Evolutionary conservation across 2,329 filamentous ascomycete genomes (phyloP).

Genomic region (Aspergillus niger): DNA sequence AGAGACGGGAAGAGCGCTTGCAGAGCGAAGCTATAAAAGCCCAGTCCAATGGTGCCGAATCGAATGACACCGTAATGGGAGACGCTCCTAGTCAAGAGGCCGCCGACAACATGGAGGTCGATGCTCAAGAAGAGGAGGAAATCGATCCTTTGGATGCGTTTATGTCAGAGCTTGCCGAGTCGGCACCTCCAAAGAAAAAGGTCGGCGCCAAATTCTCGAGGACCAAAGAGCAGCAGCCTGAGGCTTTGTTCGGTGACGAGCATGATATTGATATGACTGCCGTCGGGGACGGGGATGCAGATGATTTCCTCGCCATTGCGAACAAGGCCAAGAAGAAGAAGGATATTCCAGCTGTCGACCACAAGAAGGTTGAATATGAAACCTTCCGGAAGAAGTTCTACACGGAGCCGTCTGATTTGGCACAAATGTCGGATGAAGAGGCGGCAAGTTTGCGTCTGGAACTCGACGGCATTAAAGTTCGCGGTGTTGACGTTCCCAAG

Average conservation of each 20-base stretch:
- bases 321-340: conserved; percentile 82
- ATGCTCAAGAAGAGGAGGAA: conserved; percentile 54
- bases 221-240: conserved; percentile 66
- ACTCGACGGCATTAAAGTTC: conserved; percentile 92
- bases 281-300: conserved; percentile 62
- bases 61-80: conserved; percentile 50
- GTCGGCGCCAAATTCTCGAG: conserved; percentile 39
- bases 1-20: conserved; percentile 73
- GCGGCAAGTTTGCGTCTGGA: conserved; percentile 79
- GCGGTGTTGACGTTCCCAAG: conserved; percentile 83
- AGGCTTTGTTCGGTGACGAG: conserved; percentile 83
- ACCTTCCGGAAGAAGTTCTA: conserved; percentile 94
- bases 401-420: conserved; percentile 81
- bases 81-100: conserved; percentile 43
- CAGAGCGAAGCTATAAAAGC: conserved; percentile 46
- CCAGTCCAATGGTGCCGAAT: conserved; percentile 43
- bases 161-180: conserved; percentile 72
- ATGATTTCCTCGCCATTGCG: conserved; percentile 65
- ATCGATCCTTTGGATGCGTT: conserved; percentile 96
- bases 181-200: conserved; percentile 47
- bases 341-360: conserved; percentile 85
- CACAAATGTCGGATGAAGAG: conserved; percentile 81
- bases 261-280: conserved; percentile 70
- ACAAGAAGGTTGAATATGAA: conserved; percentile 80
- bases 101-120: conserved; percentile 42